Percentiles rank a stretch among this genome's conserved stretches.
Evolutionary conservation across 768 basidiomycete genomes (phyloP).

Genomic region (Leccinum incarnatum): DNA sequence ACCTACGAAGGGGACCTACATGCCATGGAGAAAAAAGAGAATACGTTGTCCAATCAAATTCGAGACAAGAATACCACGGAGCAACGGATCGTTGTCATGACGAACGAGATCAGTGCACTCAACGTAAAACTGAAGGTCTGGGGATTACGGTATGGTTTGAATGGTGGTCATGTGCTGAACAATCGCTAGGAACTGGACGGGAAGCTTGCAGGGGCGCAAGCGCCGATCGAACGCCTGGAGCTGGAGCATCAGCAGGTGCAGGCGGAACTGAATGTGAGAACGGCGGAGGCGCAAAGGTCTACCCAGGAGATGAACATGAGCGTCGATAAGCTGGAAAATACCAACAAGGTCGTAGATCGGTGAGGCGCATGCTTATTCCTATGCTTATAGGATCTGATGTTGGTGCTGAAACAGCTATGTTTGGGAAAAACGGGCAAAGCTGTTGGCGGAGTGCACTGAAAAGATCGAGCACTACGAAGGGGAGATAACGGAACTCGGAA

Average conservation of each 20-base stretch:
- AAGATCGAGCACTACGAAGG: slow-evolving; percentile 49
- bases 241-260: slow-evolving; percentile 49
- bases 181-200: slow-evolving; percentile 57
- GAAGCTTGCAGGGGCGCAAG: slow-evolving; percentile 57
- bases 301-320: slow-evolving; percentile 67
- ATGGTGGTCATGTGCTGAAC: not conserved
- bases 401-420: slow-evolving; percentile 56
- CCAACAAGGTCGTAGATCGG: slow-evolving; percentile 67
- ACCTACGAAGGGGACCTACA: slow-evolving; percentile 61
- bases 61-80: slow-evolving; percentile 58
- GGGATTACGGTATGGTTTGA: not conserved
- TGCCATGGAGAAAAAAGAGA: slow-evolving; percentile 58
- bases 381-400: not conserved
- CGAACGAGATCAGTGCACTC: slow-evolving; percentile 49
- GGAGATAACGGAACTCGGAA: slow-evolving; percentile 41
- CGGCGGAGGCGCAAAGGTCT: slow-evolving; percentile 49
- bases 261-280: slow-evolving; percentile 47
- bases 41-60: slow-evolving; percentile 53
- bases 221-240: slow-evolving; percentile 64
- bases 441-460: slow-evolving; percentile 56
- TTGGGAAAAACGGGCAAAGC: slow-evolving; percentile 59
- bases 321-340: slow-evolving; percentile 56
- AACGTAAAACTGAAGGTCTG: slow-evolving; percentile 50
- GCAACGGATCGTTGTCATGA: slow-evolving; percentile 55
- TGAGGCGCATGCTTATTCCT: slow-evolving; percentile 23